Evolutionary conservation across 495 filamentous ascomycete species (phyloP), one percentile per base, ranked within the genome.

Genomic region (Penicillium coprophilum): DNA sequence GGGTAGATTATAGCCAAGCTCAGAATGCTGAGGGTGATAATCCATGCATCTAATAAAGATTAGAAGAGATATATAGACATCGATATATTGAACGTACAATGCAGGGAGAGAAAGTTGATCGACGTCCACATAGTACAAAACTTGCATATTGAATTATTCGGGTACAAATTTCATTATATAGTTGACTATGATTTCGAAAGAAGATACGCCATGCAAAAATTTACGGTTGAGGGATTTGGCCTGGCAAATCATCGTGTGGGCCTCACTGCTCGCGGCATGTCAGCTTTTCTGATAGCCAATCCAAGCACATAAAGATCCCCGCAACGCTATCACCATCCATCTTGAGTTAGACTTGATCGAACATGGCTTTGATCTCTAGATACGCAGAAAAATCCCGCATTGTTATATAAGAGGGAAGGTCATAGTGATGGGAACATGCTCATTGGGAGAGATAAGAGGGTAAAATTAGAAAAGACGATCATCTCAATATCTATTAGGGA

Each of bases 81-180:
- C 45, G 27, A 47, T 30, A 6, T 0, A 27, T 4, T 27, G 19
- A n/a, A 46, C 62, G 17, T 55, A 74, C 69, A 87, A 69, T 87
- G 82, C 50, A 89, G 58, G 2, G 84, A 85, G 66, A 92, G 87
- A 70, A 90, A 92, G 69, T 90, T 90, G 0, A 60, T 59, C 23
- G 64, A 56, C 55, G 63, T 68, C 67, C 67, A 69, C 65, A 70
- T 70, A 41, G 40, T 40, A 46, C 21, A 28, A 28, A 28, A 15
- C 44, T 46, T 21, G 44, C 44, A 46, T 23, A 21, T n/a, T 28
- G 20, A 10, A 44, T 0, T 5, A 28, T 28, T 46, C 4, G 11
- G n/a, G 15, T 12, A 10, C 19, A 28, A 46, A 46, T 28, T 46
- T 1, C 23, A 46, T 24, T 28, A 24, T 46, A 46, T 46, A 46